phyloP scores from a whole-genome alignment of 352 stramenopile species.

The Pythium aristosporum region DNA sequence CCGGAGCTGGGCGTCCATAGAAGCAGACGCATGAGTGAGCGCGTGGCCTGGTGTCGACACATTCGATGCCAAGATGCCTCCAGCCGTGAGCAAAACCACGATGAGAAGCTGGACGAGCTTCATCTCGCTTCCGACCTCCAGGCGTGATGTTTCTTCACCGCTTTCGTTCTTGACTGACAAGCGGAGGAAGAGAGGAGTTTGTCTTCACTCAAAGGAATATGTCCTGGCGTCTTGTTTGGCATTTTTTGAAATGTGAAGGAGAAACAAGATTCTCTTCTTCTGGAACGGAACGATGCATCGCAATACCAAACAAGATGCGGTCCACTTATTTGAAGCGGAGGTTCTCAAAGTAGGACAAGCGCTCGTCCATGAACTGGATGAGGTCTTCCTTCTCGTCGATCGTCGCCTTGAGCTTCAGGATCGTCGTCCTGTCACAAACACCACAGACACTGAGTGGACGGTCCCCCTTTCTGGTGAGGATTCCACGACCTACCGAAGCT shows the following conservation, averaged over 20 bases:
- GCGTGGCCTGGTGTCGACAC: background rate
- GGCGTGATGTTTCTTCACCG: background rate
- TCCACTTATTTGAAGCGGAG: constrained; percentile 19
- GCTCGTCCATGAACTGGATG: constrained; percentile 52
- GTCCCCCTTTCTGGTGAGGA: background rate
- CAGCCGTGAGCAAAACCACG: background rate
- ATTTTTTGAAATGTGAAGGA: background rate
- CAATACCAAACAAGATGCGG: background rate
- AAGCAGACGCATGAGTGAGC: background rate
- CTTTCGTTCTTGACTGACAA: background rate
- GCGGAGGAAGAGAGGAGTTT: background rate
- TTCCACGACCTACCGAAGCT: constrained; percentile 11
- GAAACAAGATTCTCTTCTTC: constrained; percentile 2
- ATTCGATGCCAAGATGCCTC: background rate
- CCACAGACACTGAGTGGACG: background rate
- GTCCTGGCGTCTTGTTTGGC: constrained; percentile 1
- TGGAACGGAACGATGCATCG: background rate
- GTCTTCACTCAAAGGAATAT: background rate
- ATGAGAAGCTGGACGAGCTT: background rate
- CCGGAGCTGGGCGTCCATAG: background rate
- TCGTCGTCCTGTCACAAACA: constrained; percentile 37
- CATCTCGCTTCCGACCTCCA: background rate
- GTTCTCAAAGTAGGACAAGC: constrained; percentile 48
- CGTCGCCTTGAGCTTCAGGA: constrained; percentile 50
- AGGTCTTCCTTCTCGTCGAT: constrained; percentile 66